Percentiles rank a stretch among this genome's conserved stretches.
These are phyloP conservation scores for Lentinula novae-zelandiae DNA, from an alignment of 1,284 basidiomycete species.

Conservation along the genomic window DNA sequence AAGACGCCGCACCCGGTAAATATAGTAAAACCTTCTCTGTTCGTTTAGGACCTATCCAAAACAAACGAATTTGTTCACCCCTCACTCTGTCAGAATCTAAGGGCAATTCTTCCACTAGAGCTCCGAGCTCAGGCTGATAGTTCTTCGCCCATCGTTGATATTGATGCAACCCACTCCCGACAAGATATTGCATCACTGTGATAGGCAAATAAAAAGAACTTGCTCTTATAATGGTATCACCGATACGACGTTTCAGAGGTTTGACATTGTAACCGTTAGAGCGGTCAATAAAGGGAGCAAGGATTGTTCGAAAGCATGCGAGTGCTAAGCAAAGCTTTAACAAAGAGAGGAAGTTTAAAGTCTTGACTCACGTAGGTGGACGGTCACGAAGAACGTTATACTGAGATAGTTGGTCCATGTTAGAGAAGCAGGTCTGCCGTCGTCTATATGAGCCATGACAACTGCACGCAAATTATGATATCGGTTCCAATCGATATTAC, in stretches of 20 bases:
- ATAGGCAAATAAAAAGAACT: neutral
- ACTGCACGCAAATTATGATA: neutral
- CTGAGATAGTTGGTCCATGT: neutral
- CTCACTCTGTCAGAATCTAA: neutral
- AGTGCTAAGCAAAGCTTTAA: neutral
- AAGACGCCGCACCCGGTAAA: neutral
- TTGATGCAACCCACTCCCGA: neutral
- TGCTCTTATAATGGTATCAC: neutral
- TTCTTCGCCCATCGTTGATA: neutral
- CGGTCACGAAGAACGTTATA: neutral
- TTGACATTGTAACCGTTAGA: neutral
- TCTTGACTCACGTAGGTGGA: neutral
- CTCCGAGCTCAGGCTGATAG: neutral
- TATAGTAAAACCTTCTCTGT: slow-evolving; percentile 6
- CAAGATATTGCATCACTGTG: neutral
- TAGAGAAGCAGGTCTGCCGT: neutral
- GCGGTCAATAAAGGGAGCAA: neutral
- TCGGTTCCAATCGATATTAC: neutral
- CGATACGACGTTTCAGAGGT: neutral
- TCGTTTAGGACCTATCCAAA: slow-evolving; percentile 11
- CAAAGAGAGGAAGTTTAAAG: neutral
- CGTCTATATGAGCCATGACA: neutral
- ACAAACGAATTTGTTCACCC: neutral
- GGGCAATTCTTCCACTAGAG: neutral
- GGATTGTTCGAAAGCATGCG: neutral